Evolutionary conservation across 1,284 basidiomycete genomes (phyloP).

Genomic region (Moesziomyces sp.): DNA sequence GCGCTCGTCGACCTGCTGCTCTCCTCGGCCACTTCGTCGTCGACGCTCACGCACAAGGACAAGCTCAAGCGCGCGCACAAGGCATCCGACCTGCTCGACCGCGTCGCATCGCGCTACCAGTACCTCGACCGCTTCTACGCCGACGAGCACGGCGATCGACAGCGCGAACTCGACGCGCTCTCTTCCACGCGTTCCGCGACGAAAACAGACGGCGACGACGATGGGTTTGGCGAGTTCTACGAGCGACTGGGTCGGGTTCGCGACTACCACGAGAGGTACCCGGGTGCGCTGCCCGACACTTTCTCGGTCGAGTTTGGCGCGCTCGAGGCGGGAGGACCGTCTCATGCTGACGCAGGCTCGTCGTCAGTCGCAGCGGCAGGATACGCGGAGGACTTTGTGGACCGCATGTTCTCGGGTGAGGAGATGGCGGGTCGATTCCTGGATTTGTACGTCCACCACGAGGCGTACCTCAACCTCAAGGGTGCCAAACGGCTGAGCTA

Average conservation of each 20-base stretch:
- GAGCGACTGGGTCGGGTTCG: slow-evolving; percentile 89
- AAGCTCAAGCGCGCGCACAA: slow-evolving; percentile 84
- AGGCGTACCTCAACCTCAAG: slow-evolving; percentile 81
- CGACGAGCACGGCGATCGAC: slow-evolving; percentile 68
- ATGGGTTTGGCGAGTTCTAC: slow-evolving; percentile 76
- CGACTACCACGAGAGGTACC: slow-evolving; percentile 95
- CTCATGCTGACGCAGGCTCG: slow-evolving; percentile 24
- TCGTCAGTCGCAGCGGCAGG: slow-evolving; percentile 20
- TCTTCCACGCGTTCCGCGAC: slow-evolving; percentile 13
- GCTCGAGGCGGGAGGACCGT: slow-evolving; percentile 42
- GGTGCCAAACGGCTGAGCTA: slow-evolving; percentile 87
- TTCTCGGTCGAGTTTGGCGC: slow-evolving; percentile 61
- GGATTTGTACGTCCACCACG: slow-evolving; percentile 89
- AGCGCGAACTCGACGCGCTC: slow-evolving; percentile 70
- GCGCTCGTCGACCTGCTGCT: slow-evolving; percentile 72
- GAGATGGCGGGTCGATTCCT: slow-evolving; percentile 94
- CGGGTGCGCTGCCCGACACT: slow-evolving; percentile 74
- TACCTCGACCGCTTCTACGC: slow-evolving; percentile 67
- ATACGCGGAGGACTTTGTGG: slow-evolving; percentile 45
- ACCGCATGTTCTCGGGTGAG: slow-evolving; percentile 75
- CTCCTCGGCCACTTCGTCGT: slow-evolving; percentile 49
- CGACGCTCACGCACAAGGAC: slow-evolving; percentile 68
- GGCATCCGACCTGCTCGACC: slow-evolving; percentile 83
- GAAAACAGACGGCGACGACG: slow-evolving; percentile 17
- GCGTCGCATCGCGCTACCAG: slow-evolving; percentile 76